Conservation (phyloP, 306 rosid genomes). For the Erythrophleum fordii region DNA sequence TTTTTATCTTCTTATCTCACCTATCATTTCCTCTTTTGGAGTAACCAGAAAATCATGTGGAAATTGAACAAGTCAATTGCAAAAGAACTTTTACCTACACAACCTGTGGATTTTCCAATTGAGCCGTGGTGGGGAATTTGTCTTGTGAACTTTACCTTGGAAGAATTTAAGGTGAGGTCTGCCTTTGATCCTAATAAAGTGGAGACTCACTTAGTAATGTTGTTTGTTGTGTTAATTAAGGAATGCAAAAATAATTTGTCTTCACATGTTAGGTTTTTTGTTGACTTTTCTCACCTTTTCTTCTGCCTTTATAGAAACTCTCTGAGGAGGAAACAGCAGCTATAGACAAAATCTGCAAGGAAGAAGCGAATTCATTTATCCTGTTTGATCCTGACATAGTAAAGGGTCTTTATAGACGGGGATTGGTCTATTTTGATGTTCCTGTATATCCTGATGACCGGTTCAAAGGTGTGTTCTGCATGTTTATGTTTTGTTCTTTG, state of each 20-base stretch:
- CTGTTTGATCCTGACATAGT: conserved; percentile 79
- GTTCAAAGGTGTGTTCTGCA: conserved; percentile 70
- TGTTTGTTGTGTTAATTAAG: conserved; percentile 24
- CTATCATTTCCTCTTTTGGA: conserved; percentile 52
- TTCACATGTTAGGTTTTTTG: conserved; percentile 33
- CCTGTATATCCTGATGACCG: conserved; percentile 95
- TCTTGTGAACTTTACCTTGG: conserved; percentile 96
- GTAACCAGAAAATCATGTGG: conserved; percentile 98
- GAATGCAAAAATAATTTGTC: conserved; percentile 19
- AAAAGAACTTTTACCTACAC: conserved; percentile 87
- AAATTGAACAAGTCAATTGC: conserved; percentile 98
- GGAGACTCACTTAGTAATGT: conserved; percentile 18
- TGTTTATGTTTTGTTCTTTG: conserved; percentile 17
- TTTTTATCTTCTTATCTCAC: conserved; percentile 38
- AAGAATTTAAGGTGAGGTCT: conserved; percentile 91
- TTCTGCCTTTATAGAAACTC: conserved; percentile 68
- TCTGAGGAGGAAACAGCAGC: conserved; percentile 95
- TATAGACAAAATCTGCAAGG: conserved; percentile 95
- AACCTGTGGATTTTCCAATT: conserved; percentile 89
- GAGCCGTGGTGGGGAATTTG: conserved; percentile 99
- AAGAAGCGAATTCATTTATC: conserved; percentile 87
- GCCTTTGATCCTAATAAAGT: conserved; percentile 29
- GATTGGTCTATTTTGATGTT: conserved; percentile 91
- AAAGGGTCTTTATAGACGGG: conserved; percentile 80
- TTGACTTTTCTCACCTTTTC: conserved; percentile 32